Conservation (phyloP, 1,284 basidiomycete species). For the Ganoderma meredithae region DNA sequence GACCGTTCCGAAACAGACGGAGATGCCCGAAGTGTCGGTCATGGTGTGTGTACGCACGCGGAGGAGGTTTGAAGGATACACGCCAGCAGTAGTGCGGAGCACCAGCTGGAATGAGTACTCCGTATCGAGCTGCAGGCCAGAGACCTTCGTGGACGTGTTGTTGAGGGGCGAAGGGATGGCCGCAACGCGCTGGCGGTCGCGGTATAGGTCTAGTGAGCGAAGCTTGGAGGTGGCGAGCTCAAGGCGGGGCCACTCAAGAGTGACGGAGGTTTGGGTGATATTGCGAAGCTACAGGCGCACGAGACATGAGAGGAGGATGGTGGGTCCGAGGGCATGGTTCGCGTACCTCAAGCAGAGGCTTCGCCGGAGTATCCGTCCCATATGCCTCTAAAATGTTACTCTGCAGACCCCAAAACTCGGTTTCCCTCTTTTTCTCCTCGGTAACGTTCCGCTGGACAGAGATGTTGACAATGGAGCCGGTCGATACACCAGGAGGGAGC, state of each 20-base stretch:
- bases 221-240: conserved; percentile 86
- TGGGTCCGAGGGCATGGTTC: neutral
- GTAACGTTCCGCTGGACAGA: conserved; percentile 85
- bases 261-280: conserved; percentile 93
- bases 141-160: conserved; percentile 91
- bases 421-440: conserved; percentile 84
- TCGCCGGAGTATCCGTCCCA: conserved; percentile 71
- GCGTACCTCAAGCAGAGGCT: conserved; percentile 77
- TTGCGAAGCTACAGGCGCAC: conserved; percentile 74
- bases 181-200: conserved; percentile 88
- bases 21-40: conserved; percentile 91
- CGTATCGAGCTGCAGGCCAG: conserved; percentile 86
- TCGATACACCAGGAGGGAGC: conserved; percentile 86
- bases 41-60: conserved; percentile 91
- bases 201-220: conserved; percentile 89
- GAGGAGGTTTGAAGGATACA: conserved; percentile 84
- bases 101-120: conserved; percentile 94
- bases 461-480: conserved; percentile 97
- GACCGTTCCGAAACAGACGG: conserved; percentile 91
- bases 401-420: conserved; percentile 86
- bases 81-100: conserved; percentile 89
- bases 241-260: conserved; percentile 91
- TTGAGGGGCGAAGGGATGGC: conserved; percentile 81
- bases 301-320: conserved; percentile 2
- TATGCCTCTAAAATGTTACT: conserved; percentile 79